Evolutionary conservation across 768 basidiomycete species (phyloP).

Genomic region (Gelatoporia subvermispora): DNA sequence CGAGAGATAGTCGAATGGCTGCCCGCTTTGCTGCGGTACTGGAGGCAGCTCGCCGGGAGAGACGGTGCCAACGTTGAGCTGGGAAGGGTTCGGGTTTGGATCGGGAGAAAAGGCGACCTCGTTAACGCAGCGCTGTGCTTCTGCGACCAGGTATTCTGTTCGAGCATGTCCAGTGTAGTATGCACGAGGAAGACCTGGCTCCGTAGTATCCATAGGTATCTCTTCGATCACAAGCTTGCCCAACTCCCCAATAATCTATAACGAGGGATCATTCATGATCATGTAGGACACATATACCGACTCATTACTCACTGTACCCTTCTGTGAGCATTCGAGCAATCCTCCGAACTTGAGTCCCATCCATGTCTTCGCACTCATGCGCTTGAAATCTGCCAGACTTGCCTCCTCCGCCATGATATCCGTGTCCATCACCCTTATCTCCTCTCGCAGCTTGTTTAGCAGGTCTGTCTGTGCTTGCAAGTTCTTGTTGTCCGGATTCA

Average conservation of each 20-base stretch:
- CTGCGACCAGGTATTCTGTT: conserved; percentile 55
- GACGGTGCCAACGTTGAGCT: conserved; percentile 11
- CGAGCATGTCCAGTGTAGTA: conserved; percentile 66
- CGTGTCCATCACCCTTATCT: conserved; percentile 73
- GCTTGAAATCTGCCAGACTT: conserved; percentile 77
- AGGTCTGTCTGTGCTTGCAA: conserved; percentile 65
- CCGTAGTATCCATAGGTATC: conserved; percentile 75
- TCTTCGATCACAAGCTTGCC: conserved; percentile 61
- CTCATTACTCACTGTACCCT: conserved; percentile 46
- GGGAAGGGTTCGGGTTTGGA: conserved; percentile 10
- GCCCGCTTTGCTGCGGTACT: conserved; percentile 2
- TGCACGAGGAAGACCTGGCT: conserved; percentile 72
- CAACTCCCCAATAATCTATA: conserved; percentile 48
- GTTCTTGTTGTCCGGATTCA: conserved; percentile 88
- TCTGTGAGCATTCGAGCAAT: conserved; percentile 78
- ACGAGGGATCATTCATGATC: background rate
- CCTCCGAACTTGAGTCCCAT: conserved; percentile 88
- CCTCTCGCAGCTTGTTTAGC: conserved; percentile 64
- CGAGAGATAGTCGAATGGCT: conserved; percentile 1
- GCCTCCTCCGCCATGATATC: conserved; percentile 85
- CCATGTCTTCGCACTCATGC: conserved; percentile 59
- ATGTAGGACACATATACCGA: background rate
- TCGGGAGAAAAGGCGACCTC: conserved; percentile 37
- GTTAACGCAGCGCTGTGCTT: conserved; percentile 53
- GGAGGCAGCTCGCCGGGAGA: conserved; percentile 14